Evolutionary conservation across 176 grass and related monocot species (phyloP), one percentile per base, ranked within the genome.

Genomic region (Carex scoparia): DNA sequence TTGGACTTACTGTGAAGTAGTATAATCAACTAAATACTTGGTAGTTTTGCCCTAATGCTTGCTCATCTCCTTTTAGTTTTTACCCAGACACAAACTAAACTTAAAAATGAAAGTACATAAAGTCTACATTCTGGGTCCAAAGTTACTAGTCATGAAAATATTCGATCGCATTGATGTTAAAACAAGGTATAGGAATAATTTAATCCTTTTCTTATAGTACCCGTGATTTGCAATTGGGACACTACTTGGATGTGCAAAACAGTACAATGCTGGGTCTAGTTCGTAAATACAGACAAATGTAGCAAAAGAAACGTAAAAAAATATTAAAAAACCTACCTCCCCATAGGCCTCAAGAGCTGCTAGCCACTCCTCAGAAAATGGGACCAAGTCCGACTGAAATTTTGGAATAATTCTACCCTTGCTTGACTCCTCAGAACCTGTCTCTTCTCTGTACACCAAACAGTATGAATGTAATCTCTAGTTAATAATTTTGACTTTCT

Each of bases 341-440:
- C 93, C 95, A 73, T 85, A 89, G 76, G 87, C 65, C 66, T 95
- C 95, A 62, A 94, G 86, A 27, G 82, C 84, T 81, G 91, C 93
- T 84, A 98, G 57, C 92, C 95, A 98, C 86, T 98, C 95, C 87
- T 98, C 93, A 27, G 91, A 86, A 88, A 98, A 98, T 5, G 90
- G 93, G 65, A 85, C 64, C 61, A 93, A 84, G 85, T 89, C 70
- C 23, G 84, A 84, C 15, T 84, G 79, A 87, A 84, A 86, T 65
- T 93, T 85, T 86, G 87, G 82, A 61, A 79, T 58, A 51, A 61
- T 58, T 46, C 66, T 81, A 58, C 91, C 85, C 79, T 81, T 14
- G 19, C 79, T 58, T 42, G 63, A 32, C 79, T 65, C 85, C 51
- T 69, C 55, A 19, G 37, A 5, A 83, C 32, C 53, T 40, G 57